These are phyloP conservation scores for Hemisphaericaspora subhashii DNA, from an alignment of 1,139 yeast species.

Conservation along the genomic window DNA sequence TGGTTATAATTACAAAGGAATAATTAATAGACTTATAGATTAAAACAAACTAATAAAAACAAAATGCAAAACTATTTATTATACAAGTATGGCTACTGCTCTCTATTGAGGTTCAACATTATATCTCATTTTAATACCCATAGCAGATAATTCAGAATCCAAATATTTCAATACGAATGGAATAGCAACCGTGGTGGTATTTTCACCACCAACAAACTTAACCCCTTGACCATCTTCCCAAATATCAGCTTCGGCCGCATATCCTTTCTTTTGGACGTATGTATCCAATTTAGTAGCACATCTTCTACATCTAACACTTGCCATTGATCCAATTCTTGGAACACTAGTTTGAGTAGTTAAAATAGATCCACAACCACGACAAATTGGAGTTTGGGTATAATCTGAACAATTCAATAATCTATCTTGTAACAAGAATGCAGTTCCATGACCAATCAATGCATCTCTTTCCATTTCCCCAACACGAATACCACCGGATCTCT, in stretches of 20 bases:
- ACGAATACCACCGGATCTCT: conserved; percentile 99
- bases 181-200: conserved; percentile 91
- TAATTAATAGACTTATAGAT: neutral
- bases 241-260: conserved; percentile 69
- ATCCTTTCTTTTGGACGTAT: conserved; percentile 37
- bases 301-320: conserved; percentile 84
- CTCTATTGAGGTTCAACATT: conserved; percentile 63
- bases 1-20: conserved; percentile 16
- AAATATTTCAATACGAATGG: conserved; percentile 95
- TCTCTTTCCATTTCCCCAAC: conserved; percentile 99
- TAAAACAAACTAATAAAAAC: conserved; percentile 1
- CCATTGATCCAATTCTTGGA: conserved; percentile 82
- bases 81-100: neutral
- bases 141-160: conserved; percentile 94
- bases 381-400: conserved; percentile 85
- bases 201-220: conserved; percentile 86
- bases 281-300: conserved; percentile 71
- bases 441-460: conserved; percentile 97
- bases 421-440: conserved; percentile 94
- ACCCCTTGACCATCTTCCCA: conserved; percentile 99
- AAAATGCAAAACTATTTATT: conserved; percentile 4
- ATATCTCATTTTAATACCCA: conserved; percentile 94
- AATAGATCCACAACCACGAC: conserved; percentile 92
- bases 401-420: conserved; percentile 94
- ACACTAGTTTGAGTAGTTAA: conserved; percentile 87